phyloP scores from a whole-genome alignment of 2,329 filamentous ascomycete genomes.

The Colletotrichum melonis region DNA sequence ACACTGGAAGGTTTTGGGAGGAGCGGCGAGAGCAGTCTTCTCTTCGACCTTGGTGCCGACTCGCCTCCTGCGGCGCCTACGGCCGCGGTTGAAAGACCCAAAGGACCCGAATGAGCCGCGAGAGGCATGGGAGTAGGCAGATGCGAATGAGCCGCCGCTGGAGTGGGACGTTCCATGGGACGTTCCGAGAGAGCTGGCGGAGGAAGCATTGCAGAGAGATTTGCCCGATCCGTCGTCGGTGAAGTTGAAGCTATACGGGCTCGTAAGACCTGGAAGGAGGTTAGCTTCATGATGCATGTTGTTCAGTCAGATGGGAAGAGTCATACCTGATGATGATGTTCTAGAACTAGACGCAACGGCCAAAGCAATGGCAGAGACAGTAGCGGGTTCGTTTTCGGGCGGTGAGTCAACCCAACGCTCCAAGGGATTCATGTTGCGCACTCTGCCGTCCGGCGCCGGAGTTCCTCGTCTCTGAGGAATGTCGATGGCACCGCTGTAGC shows the following conservation, averaged over 20 bases:
- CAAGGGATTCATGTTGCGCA: constrained; percentile 62
- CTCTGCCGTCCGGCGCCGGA: constrained; percentile 57
- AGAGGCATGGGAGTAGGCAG: constrained; percentile 69
- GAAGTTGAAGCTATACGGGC: constrained; percentile 66
- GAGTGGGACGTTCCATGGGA: constrained; percentile 72
- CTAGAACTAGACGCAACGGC: constrained; percentile 66
- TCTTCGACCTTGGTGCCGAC: constrained; percentile 53
- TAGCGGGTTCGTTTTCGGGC: constrained; percentile 70
- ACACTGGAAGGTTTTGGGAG: constrained; percentile 71
- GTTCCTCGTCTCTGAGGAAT: constrained; percentile 74
- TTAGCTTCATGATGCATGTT: constrained; percentile 12
- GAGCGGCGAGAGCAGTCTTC: constrained; percentile 49
- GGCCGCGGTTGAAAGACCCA: constrained; percentile 57
- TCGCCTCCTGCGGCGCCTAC: constrained; percentile 62
- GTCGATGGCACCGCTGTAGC: constrained; percentile 73
- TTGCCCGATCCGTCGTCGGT: constrained; percentile 71
- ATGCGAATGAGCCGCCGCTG: constrained; percentile 67
- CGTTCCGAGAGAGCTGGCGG: constrained; percentile 69
- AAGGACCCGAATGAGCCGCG: constrained; percentile 67
- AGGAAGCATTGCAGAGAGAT: constrained; percentile 70
- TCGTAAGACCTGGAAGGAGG: constrained; percentile 59
- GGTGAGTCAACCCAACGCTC: constrained; percentile 71
- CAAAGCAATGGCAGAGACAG: constrained; percentile 67
- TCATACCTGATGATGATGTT: constrained; percentile 50
- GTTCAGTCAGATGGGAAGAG: neutral